Evolutionary conservation across 495 filamentous ascomycete genomes (phyloP), one percentile per base, ranked within the genome.

Genomic region (Penicillium steckii): DNA sequence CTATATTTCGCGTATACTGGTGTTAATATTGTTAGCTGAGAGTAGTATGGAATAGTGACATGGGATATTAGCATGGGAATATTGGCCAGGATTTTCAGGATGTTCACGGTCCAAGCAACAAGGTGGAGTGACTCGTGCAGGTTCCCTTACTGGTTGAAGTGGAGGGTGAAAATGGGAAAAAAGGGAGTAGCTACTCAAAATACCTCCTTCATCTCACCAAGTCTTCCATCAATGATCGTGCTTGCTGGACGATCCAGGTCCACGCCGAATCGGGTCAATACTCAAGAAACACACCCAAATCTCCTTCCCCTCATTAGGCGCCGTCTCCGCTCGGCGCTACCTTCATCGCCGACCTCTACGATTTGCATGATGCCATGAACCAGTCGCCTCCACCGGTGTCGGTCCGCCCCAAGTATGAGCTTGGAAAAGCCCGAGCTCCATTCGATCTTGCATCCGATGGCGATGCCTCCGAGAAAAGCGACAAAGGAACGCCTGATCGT

Each of bases 321-420:
- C 61, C 67, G 65, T 48, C 72, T 74, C 65, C 71, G 65, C 57
- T 55, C 52, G 48, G 64, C 52, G 27, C 56, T 59, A 68, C 59
- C 64, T 66, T 61, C 59, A 77, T 77, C 68, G 69, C 55, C 46
- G 66, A 70, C 46, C 66, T 63, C 52, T 77, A 76, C 64, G 75
- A 79, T 60, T 64, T 69, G 53, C 71, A 78, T 54, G 74, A 78
- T 53, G 70, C 55, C 52, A 62, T 57, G 51, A 60, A 69, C 48
- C 60, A 58, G 50, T 71, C 69, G 15, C 72, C 72, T 29, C 60
- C 56, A 25, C 56, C 64, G 38, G 44, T 59, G 52, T n/a, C 52
- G 15, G 43, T 47, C 8, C 52, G 59, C 26, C 41, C 52, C 43
- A 60, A 64, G 45, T 64, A 66, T 61, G 49, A 25, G n/a, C 48